Evolutionary conservation across 2,329 filamentous ascomycete genomes (phyloP).

Genomic region (Fusarium palustre): DNA sequence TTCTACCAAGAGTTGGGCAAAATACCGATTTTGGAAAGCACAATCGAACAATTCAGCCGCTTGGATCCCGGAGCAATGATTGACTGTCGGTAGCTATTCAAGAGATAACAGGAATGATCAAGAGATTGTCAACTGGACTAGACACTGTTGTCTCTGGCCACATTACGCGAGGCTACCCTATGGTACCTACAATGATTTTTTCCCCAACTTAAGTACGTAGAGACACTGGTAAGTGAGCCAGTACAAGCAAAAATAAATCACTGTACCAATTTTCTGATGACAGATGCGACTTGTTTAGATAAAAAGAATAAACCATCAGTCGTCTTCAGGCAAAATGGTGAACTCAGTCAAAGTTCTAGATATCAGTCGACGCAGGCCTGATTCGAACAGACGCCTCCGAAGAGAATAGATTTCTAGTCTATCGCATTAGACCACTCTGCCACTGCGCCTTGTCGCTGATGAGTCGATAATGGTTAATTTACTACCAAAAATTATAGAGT

Average conservation of each 20-base stretch:
- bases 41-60: not conserved
- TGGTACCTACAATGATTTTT: not conserved
- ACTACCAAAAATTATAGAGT: fast-evolving
- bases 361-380: conserved; percentile 22
- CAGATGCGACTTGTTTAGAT: not conserved
- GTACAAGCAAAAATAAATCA: not conserved
- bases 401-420: conserved; percentile 37
- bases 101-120: not conserved
- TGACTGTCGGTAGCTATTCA: not conserved
- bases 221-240: not conserved
- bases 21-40: fast-evolving
- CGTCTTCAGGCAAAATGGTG: not conserved
- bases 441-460: conserved; percentile 22
- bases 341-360: not conserved
- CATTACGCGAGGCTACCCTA: not conserved
- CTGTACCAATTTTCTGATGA: fast-evolving
- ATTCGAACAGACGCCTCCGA: conserved; percentile 37
- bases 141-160: not conserved
- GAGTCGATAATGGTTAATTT: fast-evolving
- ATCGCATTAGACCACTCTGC: conserved; percentile 38
- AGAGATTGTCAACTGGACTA: no score
- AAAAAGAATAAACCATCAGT: not conserved
- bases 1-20: no score
- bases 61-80: not conserved
- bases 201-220: not conserved